These are phyloP conservation scores for Gremmenia infestans DNA, from an alignment of 2,329 filamentous ascomycete species.

Conservation along the genomic window DNA sequence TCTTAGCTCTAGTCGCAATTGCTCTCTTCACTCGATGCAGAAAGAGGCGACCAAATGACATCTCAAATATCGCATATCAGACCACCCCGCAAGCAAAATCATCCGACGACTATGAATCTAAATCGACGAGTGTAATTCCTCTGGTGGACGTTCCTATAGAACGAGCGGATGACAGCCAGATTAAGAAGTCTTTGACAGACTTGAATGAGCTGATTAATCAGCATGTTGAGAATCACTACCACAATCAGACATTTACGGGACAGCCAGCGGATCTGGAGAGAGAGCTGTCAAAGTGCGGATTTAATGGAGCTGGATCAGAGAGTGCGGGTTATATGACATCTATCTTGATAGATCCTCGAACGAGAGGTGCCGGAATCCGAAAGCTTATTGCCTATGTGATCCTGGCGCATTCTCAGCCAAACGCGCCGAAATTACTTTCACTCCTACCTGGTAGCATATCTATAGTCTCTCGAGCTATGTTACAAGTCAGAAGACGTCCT, in stretches of 20 bases:
- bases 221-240: conserved; percentile 39
- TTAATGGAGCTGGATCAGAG: neutral
- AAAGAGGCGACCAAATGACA: neutral
- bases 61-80: neutral
- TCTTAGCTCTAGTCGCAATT: conserved; percentile 22
- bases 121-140: neutral
- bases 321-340: neutral
- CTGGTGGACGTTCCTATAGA: conserved; percentile 33
- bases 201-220: conserved; percentile 35
- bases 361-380: neutral
- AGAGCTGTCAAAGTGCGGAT: neutral
- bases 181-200: conserved; percentile 32
- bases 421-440: neutral
- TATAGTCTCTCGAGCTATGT: neutral
- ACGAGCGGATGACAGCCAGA: conserved; percentile 34
- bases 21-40: neutral
- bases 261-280: neutral
- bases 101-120: neutral
- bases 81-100: neutral
- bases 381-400: conserved; percentile 3
- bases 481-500: neutral
- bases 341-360: conserved; percentile 4
- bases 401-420: neutral
- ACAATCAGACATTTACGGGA: conserved; percentile 22
- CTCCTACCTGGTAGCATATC: conserved; percentile 1